phyloP scores from a whole-genome alignment of 1,284 basidiomycete species.

The Rhodotorula sp. region DNA sequence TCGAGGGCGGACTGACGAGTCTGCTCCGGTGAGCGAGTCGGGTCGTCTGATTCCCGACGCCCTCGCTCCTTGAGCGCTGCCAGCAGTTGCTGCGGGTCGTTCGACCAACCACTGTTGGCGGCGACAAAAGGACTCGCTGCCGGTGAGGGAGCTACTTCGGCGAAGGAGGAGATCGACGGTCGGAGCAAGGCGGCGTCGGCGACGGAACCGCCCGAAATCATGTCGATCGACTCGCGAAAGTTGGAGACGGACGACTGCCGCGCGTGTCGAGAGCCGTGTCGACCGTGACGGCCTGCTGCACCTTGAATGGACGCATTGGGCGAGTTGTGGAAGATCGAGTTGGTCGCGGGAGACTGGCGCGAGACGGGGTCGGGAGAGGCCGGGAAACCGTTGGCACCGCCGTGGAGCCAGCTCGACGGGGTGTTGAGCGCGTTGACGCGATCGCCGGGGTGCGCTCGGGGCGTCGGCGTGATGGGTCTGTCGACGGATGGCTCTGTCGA shows the following conservation, averaged over 20 bases:
- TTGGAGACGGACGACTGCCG: conserved; percentile 43
- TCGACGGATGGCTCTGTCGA: background rate
- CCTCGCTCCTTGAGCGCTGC: conserved; percentile 41
- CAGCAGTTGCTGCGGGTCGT: conserved; percentile 39
- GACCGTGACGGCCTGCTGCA: conserved; percentile 29
- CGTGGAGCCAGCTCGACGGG: conserved; percentile 21
- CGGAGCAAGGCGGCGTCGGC: conserved; percentile 28
- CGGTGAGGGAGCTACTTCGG: conserved; percentile 4
- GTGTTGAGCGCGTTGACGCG: conserved; percentile 5
- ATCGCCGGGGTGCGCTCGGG: background rate
- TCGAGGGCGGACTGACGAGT: conserved; percentile 38
- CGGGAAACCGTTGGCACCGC: background rate
- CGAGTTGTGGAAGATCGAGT: background rate
- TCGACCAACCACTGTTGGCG: conserved; percentile 13
- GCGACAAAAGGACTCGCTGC: conserved; percentile 1
- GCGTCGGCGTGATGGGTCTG: conserved; percentile 2
- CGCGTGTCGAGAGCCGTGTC: conserved; percentile 42
- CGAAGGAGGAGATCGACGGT: conserved; percentile 33
- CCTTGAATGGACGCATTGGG: conserved; percentile 10
- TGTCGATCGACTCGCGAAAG: conserved; percentile 45
- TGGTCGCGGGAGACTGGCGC: background rate
- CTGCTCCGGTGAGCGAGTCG: conserved; percentile 13
- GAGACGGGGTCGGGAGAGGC: background rate
- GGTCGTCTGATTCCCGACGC: conserved; percentile 29
- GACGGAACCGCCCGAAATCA: conserved; percentile 38